These are phyloP conservation scores for Stephania japonica DNA, from an alignment of 164 flowering plant species.

Conservation along the genomic window DNA sequence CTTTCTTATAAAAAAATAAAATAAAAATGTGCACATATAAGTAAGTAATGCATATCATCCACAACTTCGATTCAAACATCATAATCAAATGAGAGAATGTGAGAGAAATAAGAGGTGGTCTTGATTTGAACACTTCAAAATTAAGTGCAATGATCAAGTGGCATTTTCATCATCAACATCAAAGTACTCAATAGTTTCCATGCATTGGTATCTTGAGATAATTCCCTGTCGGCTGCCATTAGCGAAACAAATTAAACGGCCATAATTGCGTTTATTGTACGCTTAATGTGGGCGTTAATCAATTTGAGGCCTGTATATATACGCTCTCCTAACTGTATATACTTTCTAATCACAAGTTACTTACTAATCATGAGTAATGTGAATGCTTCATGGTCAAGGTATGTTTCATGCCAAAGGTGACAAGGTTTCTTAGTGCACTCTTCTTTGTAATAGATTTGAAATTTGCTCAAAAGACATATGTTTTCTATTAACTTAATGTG, in stretches of 20 bases:
- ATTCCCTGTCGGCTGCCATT: not conserved
- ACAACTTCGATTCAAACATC: not conserved
- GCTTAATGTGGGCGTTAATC: too few species aligned
- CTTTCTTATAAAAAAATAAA: too few species aligned
- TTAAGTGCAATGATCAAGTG: not conserved
- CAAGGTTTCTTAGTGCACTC: not conserved
- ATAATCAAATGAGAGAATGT: not conserved
- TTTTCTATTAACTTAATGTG: too few species aligned
- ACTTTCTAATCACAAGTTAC: not conserved
- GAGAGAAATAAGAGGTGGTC: not conserved
- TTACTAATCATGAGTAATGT: not conserved
- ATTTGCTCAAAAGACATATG: too few species aligned
- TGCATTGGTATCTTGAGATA: not conserved
- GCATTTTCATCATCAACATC: not conserved
- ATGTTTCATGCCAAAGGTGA: not conserved
- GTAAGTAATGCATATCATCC: not conserved
- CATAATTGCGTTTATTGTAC: too few species aligned
- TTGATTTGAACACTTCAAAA: not conserved
- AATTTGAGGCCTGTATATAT: too few species aligned
- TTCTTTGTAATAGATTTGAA: not conserved
- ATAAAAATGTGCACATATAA: not conserved
- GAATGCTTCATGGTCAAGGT: not conserved
- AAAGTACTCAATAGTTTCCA: too few species aligned
- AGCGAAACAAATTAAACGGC: not conserved
- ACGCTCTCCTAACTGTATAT: not conserved